Conservation (phyloP, 2,329 filamentous ascomycete species). For the Ophiocordyceps sinensis region DNA sequence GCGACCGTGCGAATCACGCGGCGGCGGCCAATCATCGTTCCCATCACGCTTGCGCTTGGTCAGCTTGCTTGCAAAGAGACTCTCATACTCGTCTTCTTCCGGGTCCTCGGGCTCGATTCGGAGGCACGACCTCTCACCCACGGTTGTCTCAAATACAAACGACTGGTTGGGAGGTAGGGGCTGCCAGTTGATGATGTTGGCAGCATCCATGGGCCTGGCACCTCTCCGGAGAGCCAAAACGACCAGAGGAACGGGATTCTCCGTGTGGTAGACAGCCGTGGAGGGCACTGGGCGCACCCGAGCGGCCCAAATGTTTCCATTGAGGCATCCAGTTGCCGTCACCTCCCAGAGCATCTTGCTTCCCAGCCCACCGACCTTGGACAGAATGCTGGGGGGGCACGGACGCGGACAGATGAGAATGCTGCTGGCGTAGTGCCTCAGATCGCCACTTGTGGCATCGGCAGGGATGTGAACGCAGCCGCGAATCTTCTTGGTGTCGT, state of each 20-base stretch:
- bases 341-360: slow-evolving; percentile 75
- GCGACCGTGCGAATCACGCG: slow-evolving; percentile 17
- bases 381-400: slow-evolving; percentile 55
- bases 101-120: slow-evolving; percentile 61
- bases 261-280: slow-evolving; percentile 57
- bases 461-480: slow-evolving; percentile 51
- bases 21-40: slow-evolving; percentile 26
- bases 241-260: slow-evolving; percentile 64
- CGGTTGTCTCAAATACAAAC: slow-evolving; percentile 66
- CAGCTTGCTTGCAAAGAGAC: slow-evolving; percentile 43
- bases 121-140: slow-evolving; percentile 76
- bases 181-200: slow-evolving; percentile 72
- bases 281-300: slow-evolving; percentile 58
- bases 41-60: slow-evolving; percentile 44
- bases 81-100: slow-evolving; percentile 48
- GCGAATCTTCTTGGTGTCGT: slow-evolving; percentile 59
- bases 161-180: slow-evolving; percentile 55
- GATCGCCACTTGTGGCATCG: slow-evolving; percentile 49
- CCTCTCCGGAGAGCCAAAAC: slow-evolving; percentile 69
- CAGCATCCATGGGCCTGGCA: slow-evolving; percentile 64
- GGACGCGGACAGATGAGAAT: slow-evolving; percentile 78
- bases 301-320: slow-evolving; percentile 80
- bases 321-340: slow-evolving; percentile 56
- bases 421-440: slow-evolving; percentile 75
- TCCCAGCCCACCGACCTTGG: slow-evolving; percentile 78